A percentile compares a stretch with the other conserved stretches of the same genome.
phyloP scores from a whole-genome alignment of 2,329 filamentous ascomycete genomes.

The Cercospora sp. region DNA sequence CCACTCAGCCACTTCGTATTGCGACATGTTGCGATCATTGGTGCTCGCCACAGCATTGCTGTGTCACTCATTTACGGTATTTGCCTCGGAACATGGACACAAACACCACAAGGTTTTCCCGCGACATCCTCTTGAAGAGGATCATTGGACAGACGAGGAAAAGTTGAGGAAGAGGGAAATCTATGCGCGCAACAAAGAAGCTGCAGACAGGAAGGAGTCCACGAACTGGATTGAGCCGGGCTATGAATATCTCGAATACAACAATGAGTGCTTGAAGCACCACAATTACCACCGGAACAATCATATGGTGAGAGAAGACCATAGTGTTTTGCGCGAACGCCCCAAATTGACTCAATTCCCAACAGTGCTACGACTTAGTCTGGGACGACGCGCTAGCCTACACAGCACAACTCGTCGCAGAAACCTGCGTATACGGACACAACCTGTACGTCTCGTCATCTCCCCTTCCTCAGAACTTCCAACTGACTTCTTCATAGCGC shows the following conservation, averaged over 20 bases:
- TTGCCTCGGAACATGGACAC: constrained; percentile 2
- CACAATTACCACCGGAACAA: constrained; percentile 86
- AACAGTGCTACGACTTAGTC: constrained; percentile 46
- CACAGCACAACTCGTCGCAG: constrained; percentile 65
- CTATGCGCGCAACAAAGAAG: constrained; percentile 4
- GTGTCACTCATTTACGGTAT: constrained; percentile 1
- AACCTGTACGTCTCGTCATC: constrained; percentile 61
- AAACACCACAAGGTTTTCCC: background rate
- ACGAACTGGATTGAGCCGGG: constrained; percentile 7
- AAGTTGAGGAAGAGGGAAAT: constrained; percentile 6
- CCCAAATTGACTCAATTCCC: constrained; percentile 51
- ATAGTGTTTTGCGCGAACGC: background rate
- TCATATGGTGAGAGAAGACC: constrained; percentile 49
- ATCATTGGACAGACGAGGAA: background rate
- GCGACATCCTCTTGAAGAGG: constrained; percentile 8
- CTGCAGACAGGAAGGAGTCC: background rate
- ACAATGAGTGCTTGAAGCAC: constrained; percentile 58
- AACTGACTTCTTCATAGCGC: constrained; percentile 58
- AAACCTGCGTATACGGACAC: constrained; percentile 70
- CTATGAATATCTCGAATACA: constrained; percentile 27
- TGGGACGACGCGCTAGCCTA: constrained; percentile 66
- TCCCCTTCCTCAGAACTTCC: constrained; percentile 24
- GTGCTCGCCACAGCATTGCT: constrained; percentile 14
- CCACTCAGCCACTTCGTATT: background rate
- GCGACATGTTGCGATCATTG: constrained; percentile 4